These are phyloP conservation scores for Eimeria praecox DNA, from an alignment of 169 alveolate species.

Conservation along the genomic window DNA sequence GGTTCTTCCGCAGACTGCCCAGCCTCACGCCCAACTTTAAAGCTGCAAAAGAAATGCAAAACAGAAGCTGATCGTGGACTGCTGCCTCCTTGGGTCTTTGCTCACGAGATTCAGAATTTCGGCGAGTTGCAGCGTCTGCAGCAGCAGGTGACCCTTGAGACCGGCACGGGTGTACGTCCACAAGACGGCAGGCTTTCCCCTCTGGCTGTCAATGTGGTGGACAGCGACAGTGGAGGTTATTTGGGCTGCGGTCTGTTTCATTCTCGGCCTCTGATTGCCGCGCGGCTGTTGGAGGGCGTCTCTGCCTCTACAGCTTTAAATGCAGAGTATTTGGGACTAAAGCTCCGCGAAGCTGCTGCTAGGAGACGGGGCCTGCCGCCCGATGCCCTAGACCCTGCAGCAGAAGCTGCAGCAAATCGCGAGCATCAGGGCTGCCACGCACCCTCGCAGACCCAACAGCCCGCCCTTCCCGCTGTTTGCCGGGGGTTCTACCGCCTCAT, in stretches of 20 bases:
- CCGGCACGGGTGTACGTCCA: neutral
- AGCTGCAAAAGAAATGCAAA: conserved; percentile 26
- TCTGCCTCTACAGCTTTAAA: neutral
- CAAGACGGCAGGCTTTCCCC: conserved; percentile 1
- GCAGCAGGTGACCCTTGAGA: neutral
- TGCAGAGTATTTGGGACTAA: neutral
- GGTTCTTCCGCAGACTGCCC: neutral
- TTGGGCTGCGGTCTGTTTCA: conserved; percentile 39
- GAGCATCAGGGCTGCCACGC: neutral
- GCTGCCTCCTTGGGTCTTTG: conserved; percentile 53
- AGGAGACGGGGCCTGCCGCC: conserved; percentile 54
- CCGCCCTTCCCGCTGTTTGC: neutral
- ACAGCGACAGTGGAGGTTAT: neutral
- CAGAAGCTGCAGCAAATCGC: conserved; percentile 1
- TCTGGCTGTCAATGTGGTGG: conserved; percentile 35
- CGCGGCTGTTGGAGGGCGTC: conserved; percentile 23
- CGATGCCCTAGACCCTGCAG: neutral
- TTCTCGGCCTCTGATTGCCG: conserved; percentile 56
- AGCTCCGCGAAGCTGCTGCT: conserved; percentile 19
- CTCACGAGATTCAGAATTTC: conserved; percentile 45
- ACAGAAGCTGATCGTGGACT: neutral
- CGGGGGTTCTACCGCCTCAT: conserved; percentile 81
- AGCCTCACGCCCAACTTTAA: conserved; percentile 31
- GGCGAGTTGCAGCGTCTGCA: conserved; percentile 31
- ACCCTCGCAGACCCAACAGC: neutral